Conservation (phyloP, 306 rosid species). For the Dalbergia oliveri region DNA sequence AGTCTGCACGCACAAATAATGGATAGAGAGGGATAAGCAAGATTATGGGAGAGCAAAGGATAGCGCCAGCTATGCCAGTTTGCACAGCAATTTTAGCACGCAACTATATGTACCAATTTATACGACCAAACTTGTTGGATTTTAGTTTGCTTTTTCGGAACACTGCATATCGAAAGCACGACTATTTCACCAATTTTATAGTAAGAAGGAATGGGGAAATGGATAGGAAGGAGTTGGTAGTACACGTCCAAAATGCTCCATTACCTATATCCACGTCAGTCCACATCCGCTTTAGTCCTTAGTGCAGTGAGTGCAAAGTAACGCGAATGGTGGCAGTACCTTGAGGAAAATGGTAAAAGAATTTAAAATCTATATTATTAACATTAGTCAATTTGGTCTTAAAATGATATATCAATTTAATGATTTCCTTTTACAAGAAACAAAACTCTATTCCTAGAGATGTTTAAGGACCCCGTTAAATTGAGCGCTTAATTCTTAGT, state of each 20-base stretch:
- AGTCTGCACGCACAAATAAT: background rate
- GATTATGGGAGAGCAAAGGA: background rate
- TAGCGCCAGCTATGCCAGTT: background rate
- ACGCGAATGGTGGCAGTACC: background rate
- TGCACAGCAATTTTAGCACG: background rate
- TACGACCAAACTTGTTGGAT: background rate
- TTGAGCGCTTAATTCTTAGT: too few species aligned
- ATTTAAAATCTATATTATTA: too few species aligned
- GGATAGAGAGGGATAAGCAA: background rate
- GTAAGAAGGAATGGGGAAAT: background rate
- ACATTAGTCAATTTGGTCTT: too few species aligned
- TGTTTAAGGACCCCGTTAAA: too few species aligned
- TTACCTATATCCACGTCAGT: slow-evolving; percentile 36
- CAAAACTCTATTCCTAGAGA: too few species aligned
- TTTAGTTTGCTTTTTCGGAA: background rate
- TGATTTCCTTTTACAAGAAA: too few species aligned
- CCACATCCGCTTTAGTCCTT: slow-evolving; percentile 33
- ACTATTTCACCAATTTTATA: background rate
- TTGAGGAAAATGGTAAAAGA: too few species aligned
- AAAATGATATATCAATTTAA: too few species aligned
- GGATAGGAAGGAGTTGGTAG: slow-evolving; percentile 24
- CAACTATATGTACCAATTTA: background rate
- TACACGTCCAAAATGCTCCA: slow-evolving; percentile 3
- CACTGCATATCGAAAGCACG: background rate
- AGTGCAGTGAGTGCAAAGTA: background rate